Evolutionary conservation across 2,329 filamentous ascomycete species (phyloP).

Genomic region (Sclerotinia sclerotiorum): DNA sequence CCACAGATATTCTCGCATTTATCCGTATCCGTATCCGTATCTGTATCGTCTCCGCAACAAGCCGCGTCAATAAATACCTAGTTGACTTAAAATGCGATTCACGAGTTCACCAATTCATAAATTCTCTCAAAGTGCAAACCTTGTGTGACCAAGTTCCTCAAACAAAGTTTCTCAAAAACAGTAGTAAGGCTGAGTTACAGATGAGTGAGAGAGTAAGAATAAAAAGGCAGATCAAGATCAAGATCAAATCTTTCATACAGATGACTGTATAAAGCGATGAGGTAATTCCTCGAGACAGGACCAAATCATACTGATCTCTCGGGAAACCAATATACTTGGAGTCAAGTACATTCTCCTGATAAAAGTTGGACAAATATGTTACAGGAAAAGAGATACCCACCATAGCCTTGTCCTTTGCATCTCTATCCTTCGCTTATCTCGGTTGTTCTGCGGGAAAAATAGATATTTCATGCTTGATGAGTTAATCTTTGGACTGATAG

Average conservation of each 20-base stretch:
- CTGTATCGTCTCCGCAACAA: background rate
- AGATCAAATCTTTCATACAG: background rate
- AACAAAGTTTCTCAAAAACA: background rate
- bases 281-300: background rate
- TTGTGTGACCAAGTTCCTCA: background rate
- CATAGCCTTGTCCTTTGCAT: slow-evolving; percentile 14
- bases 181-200: slow-evolving; percentile 8
- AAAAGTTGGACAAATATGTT: slow-evolving; percentile 6
- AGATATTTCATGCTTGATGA: background rate
- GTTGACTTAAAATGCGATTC: background rate
- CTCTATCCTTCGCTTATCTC: slow-evolving; percentile 11
- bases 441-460: slow-evolving; percentile 7
- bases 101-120: background rate
- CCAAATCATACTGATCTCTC: slow-evolving; percentile 4
- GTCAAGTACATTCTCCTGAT: slow-evolving; percentile 5
- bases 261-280: background rate
- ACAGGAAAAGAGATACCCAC: slow-evolving; percentile 9
- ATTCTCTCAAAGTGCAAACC: background rate
- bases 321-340: slow-evolving; percentile 1
- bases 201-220: slow-evolving; percentile 8
- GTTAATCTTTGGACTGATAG: background rate
- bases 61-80: background rate
- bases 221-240: background rate
- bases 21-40: background rate
- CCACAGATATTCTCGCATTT: background rate